Evolutionary conservation across 768 basidiomycete genomes (phyloP).

Genomic region (Cytidiella melzeri): DNA sequence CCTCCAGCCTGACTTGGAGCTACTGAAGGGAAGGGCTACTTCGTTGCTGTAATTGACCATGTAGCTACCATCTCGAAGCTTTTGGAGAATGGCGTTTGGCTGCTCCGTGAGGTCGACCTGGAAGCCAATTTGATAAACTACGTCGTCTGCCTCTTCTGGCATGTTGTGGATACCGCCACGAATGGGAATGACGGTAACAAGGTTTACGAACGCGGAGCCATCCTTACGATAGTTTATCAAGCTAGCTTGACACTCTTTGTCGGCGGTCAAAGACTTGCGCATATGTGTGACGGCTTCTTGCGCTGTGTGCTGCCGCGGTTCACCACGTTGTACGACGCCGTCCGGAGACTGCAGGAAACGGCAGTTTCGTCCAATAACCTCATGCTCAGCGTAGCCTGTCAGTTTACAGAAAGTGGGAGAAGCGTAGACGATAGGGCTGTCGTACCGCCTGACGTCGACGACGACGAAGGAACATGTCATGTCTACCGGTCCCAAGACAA

Average conservation of each 20-base stretch:
- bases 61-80: slow-evolving; percentile 74
- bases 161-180: slow-evolving; percentile 43
- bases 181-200: slow-evolving; percentile 88
- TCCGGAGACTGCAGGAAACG: slow-evolving; percentile 83
- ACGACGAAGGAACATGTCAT: slow-evolving; percentile 90
- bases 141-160: slow-evolving; percentile 56
- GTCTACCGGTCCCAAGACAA: slow-evolving; percentile 87
- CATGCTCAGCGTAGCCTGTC: slow-evolving; percentile 67
- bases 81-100: slow-evolving; percentile 76
- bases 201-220: slow-evolving; percentile 83
- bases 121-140: slow-evolving; percentile 89
- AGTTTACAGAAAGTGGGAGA: slow-evolving; percentile 76
- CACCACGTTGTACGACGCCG: slow-evolving; percentile 46
- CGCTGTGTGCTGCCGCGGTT: slow-evolving; percentile 53
- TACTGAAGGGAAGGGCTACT: slow-evolving; percentile 10
- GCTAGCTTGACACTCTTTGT: slow-evolving; percentile 85
- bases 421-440: slow-evolving; percentile 87
- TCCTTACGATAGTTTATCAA: slow-evolving; percentile 87
- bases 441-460: slow-evolving; percentile 74
- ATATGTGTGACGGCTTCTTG: slow-evolving; percentile 62
- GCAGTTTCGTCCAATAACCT: slow-evolving; percentile 87
- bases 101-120: slow-evolving; percentile 90
- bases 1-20: slow-evolving; percentile 27
- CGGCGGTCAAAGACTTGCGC: slow-evolving; percentile 54
- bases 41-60: slow-evolving; percentile 49